Percentiles rank a stretch among this genome's conserved stretches.
Conservation (phyloP, 1,139 yeast genomes). For the Geotrichum europaeum region DNA sequence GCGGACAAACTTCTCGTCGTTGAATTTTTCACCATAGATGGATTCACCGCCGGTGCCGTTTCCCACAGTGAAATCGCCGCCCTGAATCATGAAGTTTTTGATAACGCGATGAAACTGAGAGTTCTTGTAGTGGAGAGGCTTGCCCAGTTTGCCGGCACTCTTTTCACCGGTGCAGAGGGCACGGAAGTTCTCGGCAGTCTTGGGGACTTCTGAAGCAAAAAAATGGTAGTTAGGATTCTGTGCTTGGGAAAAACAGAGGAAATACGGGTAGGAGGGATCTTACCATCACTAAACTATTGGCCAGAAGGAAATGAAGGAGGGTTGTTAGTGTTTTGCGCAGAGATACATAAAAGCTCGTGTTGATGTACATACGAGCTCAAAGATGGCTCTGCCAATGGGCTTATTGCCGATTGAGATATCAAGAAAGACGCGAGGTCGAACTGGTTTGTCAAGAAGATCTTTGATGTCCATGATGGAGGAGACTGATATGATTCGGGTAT, state of each 20-base stretch:
- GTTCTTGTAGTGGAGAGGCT: constrained; percentile 68
- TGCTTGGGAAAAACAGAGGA: neutral
- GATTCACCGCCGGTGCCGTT: constrained; percentile 94
- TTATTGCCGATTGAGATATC: constrained; percentile 66
- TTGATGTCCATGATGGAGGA: constrained; percentile 17
- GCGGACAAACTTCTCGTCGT: constrained; percentile 69
- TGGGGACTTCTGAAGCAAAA: constrained; percentile 52
- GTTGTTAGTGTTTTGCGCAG: neutral
- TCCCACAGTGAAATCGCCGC: constrained; percentile 91
- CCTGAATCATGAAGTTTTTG: constrained; percentile 83
- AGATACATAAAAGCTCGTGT: neutral
- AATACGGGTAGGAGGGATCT: neutral
- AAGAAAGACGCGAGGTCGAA: constrained; percentile 56
- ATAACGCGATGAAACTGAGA: constrained; percentile 89
- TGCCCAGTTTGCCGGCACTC: constrained; percentile 59
- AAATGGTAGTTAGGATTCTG: neutral
- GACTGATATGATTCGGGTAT: neutral
- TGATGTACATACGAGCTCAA: constrained; percentile 44
- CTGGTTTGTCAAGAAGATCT: constrained; percentile 16
- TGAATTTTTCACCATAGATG: constrained; percentile 91
- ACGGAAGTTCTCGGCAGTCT: constrained; percentile 88
- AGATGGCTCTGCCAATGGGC: constrained; percentile 65
- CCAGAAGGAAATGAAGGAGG: neutral
- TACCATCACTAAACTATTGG: constrained; percentile 7
- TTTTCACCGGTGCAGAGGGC: constrained; percentile 87